Conservation (phyloP, 768 basidiomycete genomes). For the Pleurotus giganteus region DNA sequence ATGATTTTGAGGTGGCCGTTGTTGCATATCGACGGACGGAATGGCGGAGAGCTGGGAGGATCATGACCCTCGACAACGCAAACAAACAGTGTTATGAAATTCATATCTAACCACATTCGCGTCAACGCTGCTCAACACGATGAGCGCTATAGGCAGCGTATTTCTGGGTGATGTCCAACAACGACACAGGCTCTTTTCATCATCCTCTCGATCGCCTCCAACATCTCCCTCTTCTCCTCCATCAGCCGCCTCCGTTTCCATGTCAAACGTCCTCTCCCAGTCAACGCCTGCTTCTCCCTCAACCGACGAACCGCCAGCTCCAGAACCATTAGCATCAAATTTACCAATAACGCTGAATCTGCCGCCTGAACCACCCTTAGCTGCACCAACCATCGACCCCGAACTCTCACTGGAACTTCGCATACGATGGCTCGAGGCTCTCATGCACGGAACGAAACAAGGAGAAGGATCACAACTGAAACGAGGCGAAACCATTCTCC, state of each 20-base stretch:
- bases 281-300: constrained; percentile 21
- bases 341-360: background rate
- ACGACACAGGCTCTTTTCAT: constrained; percentile 60
- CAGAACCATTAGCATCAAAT: background rate
- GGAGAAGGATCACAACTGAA: constrained; percentile 37
- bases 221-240: constrained; percentile 41
- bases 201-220: constrained; percentile 37
- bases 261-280: constrained; percentile 30
- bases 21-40: constrained; percentile 4
- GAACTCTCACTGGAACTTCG: constrained; percentile 70
- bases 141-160: constrained; percentile 70
- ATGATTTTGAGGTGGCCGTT: constrained; percentile 23
- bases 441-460: constrained; percentile 64
- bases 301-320: constrained; percentile 15
- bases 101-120: background rate
- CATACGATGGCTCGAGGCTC: constrained; percentile 76
- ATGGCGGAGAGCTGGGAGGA: background rate
- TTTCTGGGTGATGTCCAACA: constrained; percentile 78
- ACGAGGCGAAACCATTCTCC: constrained; percentile 53
- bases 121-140: constrained; percentile 15
- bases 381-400: constrained; percentile 50
- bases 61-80: too few relatives aligned
- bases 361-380: constrained; percentile 12
- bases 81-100: too few relatives aligned
- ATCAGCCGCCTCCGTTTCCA: constrained; percentile 17